A percentile compares a stretch with the other conserved stretches of the same genome.
Evolutionary conservation across 176 grass and related monocot species (phyloP).

Genomic region (Hordeum vulgare): MorexV3_pseudomolecules_assembly NC_058519.1:617491421-617491920

Average conservation of each 20-base stretch:
- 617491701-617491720: neutral
- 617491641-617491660: neutral
- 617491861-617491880: too few relatives aligned
- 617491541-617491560: slow-evolving; percentile 1
- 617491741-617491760: neutral
- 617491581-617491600: neutral
- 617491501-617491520: neutral
- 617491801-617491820: neutral
- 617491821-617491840: neutral
- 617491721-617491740: neutral
- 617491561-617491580: neutral
- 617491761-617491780: neutral
- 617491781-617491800: neutral
- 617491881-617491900: too few relatives aligned
- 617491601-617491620: neutral
- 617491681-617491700: neutral
- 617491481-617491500: neutral
- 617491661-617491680: neutral
- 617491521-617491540: neutral
- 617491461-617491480: slow-evolving; percentile 31
- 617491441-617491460: slow-evolving; percentile 26
- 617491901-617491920: too few relatives aligned
- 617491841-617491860: neutral
- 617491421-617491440: slow-evolving; percentile 16
- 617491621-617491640: neutral